phyloP scores from a whole-genome alignment of 371 early-diverging fungal species.

The Rhizomucor pusillus region DNA sequence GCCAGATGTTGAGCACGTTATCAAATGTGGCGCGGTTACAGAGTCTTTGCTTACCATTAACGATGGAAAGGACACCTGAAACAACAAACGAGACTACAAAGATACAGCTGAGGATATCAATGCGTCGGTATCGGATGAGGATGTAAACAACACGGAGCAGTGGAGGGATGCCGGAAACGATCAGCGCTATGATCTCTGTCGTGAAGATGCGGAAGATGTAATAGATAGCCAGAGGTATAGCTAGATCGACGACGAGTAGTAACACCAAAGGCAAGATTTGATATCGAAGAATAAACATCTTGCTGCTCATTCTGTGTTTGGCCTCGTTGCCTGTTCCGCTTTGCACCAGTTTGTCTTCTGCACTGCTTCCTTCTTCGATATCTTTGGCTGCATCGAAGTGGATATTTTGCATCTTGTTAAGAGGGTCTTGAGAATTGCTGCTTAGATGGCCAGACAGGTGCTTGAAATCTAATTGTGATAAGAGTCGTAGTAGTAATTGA shows the following conservation, averaged over 20 bases:
- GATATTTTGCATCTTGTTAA: too few species aligned
- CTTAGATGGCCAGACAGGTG: too few species aligned
- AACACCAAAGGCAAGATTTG: background rate
- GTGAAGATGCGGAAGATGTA: conserved; percentile 31
- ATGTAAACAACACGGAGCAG: conserved; percentile 25
- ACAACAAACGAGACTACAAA: conserved; percentile 39
- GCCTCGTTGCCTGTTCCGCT: too few species aligned
- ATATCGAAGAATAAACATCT: background rate
- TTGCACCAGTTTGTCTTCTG: too few species aligned
- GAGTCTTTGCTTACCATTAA: conserved; percentile 15
- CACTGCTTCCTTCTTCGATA: too few species aligned
- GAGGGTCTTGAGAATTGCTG: too few species aligned
- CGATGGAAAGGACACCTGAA: conserved; percentile 37
- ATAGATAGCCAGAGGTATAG: conserved; percentile 34
- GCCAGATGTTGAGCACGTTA: background rate
- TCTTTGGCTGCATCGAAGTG: too few species aligned
- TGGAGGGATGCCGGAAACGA: conserved; percentile 54
- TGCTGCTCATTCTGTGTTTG: background rate
- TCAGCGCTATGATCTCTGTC: conserved; percentile 29
- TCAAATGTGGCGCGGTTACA: background rate
- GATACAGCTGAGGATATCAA: conserved; percentile 45
- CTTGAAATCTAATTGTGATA: too few species aligned
- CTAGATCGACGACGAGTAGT: conserved; percentile 28
- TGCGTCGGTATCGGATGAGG: conserved; percentile 16
- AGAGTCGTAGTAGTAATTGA: too few species aligned